Conservation (phyloP, 768 basidiomycete species). For the Amanita brunnescens region DNA sequence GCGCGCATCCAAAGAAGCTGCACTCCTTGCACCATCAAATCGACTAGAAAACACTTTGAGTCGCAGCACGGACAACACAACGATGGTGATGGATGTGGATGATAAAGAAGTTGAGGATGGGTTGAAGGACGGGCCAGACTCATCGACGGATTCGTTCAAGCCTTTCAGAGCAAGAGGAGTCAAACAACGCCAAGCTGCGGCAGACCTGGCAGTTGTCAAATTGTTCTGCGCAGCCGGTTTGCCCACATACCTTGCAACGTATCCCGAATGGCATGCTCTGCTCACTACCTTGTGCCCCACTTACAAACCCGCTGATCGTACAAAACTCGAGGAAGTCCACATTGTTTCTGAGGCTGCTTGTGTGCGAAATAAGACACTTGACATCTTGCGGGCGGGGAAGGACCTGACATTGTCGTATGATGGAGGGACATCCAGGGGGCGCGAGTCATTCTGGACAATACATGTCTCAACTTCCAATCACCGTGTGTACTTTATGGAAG, state of each 20-base stretch:
- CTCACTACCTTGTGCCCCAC: background rate
- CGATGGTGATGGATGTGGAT: too few species aligned
- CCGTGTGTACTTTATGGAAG: slow-evolving; percentile 20
- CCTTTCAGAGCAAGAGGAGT: background rate
- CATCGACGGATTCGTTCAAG: background rate
- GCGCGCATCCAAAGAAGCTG: too few species aligned
- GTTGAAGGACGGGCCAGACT: too few species aligned
- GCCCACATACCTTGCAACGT: background rate
- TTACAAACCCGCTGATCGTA: background rate
- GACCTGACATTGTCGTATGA: slow-evolving; percentile 11
- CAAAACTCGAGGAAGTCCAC: background rate
- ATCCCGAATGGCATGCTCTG: background rate
- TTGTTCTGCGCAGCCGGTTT: background rate
- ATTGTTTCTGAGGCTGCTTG: background rate
- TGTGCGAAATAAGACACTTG: background rate
- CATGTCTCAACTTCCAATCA: slow-evolving; percentile 21
- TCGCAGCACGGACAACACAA: too few species aligned
- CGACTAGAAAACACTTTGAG: too few species aligned
- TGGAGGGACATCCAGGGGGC: slow-evolving; percentile 19
- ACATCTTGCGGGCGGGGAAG: background rate
- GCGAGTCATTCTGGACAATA: slow-evolving; percentile 21
- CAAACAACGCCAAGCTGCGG: background rate
- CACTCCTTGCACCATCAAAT: too few species aligned
- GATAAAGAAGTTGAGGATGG: too few species aligned
- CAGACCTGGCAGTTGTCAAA: background rate